Evolutionary conservation across 2,329 filamentous ascomycete genomes (phyloP), one percentile per base, ranked within the genome.

Genomic region (Xylariaceae sp.): DNA sequence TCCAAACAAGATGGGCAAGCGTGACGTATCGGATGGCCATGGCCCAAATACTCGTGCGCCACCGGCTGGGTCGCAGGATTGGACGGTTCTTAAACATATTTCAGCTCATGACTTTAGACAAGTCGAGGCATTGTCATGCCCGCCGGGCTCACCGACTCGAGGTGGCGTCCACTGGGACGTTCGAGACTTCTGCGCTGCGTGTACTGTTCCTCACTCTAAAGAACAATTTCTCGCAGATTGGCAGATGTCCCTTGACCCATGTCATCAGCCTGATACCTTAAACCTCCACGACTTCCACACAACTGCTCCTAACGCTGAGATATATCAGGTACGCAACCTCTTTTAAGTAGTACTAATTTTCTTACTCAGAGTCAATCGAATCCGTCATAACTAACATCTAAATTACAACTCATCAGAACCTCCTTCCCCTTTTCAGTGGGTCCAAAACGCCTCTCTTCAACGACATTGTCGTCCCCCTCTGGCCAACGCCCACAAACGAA

Each of bases 381-480:
- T n/a, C n/a, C n/a, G n/a, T n/a, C n/a, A n/a, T n/a, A n/a, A n/a
- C n/a, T n/a, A n/a, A n/a, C n/a, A n/a, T n/a, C n/a, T n/a, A n/a
- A n/a, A n/a, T n/a, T n/a, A n/a, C n/a, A n/a, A n/a, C n/a, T n/a
- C n/a, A n/a, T n/a, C n/a, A n/a, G n/a, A 73, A 83, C 17, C 72
- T 93, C 4, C 66, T 86, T 2, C 88, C 88, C 0, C 70, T 93
- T 10, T 93, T 93, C 66, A 86, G 86, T 50, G 76, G 86, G 47
- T 83, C 81, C 39, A 89, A 88, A 56, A 80, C 83, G 1, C 73
- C 78, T 36, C 82, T 82, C 4, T 92, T 87, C 66, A 80, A 77
- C 52, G 88, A 94, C 60, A 87, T 94, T 25, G 66, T 91, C 19
- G 85, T 90, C 42, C 88, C 88, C 0, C 59, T 79, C 71, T 75